Evolutionary conservation across 2,329 filamentous ascomycete genomes (phyloP), one percentile per base, ranked within the genome.

Genomic region (Mycosphaerella sp.): DNA sequence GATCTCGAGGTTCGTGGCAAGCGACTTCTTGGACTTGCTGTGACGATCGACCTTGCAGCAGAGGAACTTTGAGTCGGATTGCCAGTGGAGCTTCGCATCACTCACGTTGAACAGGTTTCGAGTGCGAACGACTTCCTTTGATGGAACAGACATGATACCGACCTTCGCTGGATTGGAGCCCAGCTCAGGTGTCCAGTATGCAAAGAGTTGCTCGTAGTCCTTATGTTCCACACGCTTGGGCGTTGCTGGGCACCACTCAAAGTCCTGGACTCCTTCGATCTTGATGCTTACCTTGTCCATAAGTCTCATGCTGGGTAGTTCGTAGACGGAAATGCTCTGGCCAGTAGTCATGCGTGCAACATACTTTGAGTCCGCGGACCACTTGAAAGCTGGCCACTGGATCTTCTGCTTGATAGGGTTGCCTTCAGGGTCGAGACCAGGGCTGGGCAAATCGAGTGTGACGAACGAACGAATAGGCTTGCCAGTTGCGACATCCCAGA

Each of bases 311-410:
- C 85, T 81, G 41, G 90, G 90, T 11, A 90, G 77, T 72, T 95
- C 89, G 72, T 95, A 95, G 66, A 95, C 83, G 49, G 89, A 93
- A 67, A 98, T 95, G 52, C 88, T 89, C 63, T 90, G 83, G 62
- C 87, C 87, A 61, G 89, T 90, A 58, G 84, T 89, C 77, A 97
- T 84, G 59, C 93, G 85, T 21, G 93, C 93, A 58, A 97, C 91
- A 71, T 95, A 98, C 73, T 95, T 93, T 75, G 96, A 90, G 69
- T 98, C 93, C 2, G 93, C 79, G 31, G 93, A 97, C 93, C 93
- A 98, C 78, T 98, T 98, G 83, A 98, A 98, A 2, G 92, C 91
- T 23, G 93, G 93, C 93, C 93, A 98, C 69, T 93, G 88, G 65
- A 95, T 84, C 81, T 96, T 96, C 73, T 90, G 89, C 79, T 95